Evolutionary conservation across 306 rosid genomes (phyloP), one percentile per base, ranked within the genome.

Genomic region (Cucumis hystrix): DNA sequence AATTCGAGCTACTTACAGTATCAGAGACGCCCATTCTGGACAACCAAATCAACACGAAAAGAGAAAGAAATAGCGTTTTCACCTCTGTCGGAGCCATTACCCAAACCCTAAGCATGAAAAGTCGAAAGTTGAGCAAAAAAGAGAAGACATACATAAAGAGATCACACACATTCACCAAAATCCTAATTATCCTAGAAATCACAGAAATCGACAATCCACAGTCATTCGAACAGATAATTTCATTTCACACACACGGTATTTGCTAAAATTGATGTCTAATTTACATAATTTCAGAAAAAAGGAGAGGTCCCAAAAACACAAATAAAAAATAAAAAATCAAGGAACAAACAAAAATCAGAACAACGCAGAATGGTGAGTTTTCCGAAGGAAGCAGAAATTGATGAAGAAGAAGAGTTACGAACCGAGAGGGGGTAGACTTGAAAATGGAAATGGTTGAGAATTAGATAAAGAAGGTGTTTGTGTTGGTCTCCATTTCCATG

Each of bases 91-190:
- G 65, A 71, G 47, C 83, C 86, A 80, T 82, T 65, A 62, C 81
- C 66, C 45, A 77, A 85, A 61, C 82, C 87, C 86, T 83, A 77
- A 56, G 57, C 18, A 70, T 63, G 9, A 81, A 76, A 77, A 66
- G 7, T 56, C 23, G 28, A 76, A 43, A 41, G 52, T 21, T 76
- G 9, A 75, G 40, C 54, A 55, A 41, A 15, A 37, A 57, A 58
- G 55, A 56, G 12, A 75, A 75, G 2, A 7, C 78, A 14, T 9
- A 75, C 78, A 14, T 9, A 75, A 75, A n/a, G 47, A 76, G 58
- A 40, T 73, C 49, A 18, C n/a, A 52, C 77, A 73, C 61, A 17
- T 52, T 9, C 39, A 43, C n/a, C 35, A 23, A 28, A 28, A 16
- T 21, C 39, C 57, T 45, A 69, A 69, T 21, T 14, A 69, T 7